phyloP scores from a whole-genome alignment of 768 basidiomycete species.

The Gyrodon lividus region DNA sequence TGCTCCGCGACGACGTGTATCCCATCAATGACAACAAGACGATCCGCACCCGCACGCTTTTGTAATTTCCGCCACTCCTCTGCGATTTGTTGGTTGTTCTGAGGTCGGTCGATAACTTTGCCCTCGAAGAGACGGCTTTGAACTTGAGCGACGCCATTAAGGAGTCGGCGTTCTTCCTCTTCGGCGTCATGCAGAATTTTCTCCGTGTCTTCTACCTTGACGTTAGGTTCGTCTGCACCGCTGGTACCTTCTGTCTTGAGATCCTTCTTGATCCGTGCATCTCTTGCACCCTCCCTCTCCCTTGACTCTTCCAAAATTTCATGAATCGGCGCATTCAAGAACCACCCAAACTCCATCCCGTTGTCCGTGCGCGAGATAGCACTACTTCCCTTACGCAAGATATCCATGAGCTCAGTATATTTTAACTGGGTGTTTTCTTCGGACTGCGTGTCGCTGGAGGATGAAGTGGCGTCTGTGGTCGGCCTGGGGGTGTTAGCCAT shows the following conservation, averaged over 20 bases:
- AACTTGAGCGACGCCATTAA: slow-evolving; percentile 59
- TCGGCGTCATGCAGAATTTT: slow-evolving; percentile 43
- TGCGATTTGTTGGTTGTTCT: slow-evolving; percentile 43
- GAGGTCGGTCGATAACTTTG: slow-evolving; percentile 33
- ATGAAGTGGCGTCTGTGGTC: slow-evolving; percentile 15
- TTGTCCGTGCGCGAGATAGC: slow-evolving; percentile 42
- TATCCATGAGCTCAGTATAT: slow-evolving; percentile 49
- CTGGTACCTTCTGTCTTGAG: slow-evolving; percentile 14
- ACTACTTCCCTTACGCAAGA: slow-evolving; percentile 57
- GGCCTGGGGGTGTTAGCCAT: slow-evolving; percentile 46
- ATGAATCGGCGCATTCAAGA: slow-evolving; percentile 43
- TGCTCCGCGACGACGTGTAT: slow-evolving; percentile 33
- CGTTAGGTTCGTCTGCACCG: neutral
- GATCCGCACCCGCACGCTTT: slow-evolving; percentile 42
- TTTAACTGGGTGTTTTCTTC: slow-evolving; percentile 35
- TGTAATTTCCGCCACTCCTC: slow-evolving; percentile 46
- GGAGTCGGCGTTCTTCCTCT: slow-evolving; percentile 50
- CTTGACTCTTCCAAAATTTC: slow-evolving; percentile 48
- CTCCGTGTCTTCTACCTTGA: slow-evolving; percentile 22
- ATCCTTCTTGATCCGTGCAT: slow-evolving; percentile 46
- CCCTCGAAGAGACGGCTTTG: slow-evolving; percentile 61
- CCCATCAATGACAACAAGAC: slow-evolving; percentile 40
- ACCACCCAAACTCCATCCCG: slow-evolving; percentile 42
- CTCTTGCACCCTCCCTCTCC: slow-evolving; percentile 40
- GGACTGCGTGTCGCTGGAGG: slow-evolving; percentile 13